Evolutionary conservation across 2,329 filamentous ascomycete species (phyloP), one percentile per base, ranked within the genome.

Genomic region (Onygena corvina): DNA sequence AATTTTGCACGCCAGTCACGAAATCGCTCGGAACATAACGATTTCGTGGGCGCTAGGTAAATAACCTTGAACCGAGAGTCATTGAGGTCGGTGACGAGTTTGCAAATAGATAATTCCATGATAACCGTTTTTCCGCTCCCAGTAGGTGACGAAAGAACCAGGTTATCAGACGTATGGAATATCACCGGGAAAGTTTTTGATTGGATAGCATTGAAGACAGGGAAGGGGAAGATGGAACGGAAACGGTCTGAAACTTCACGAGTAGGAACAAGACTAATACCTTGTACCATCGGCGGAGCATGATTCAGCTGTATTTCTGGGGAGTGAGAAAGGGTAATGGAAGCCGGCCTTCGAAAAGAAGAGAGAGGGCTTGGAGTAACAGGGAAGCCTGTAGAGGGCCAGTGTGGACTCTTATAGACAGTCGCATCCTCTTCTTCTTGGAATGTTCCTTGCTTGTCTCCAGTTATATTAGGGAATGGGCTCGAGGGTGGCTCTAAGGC

Each of bases 51-150:
- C 8, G 86, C 86, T 65, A 86, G 83, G 58, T 93, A 94, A 2
- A 93, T 76, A 36, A 90, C 79, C 62, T 93, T 93, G 72, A 82
- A 88, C 44, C 80, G 71, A 61, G 67, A 78, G 58, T 66, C 76
- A 59, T 63, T 71, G 44, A 75, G 71, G 3, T 67, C 71, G 30
- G 74, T 72, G 21, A 84, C 71, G 2, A 89, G 71, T 51, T 78
- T 80, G 64, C 85, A 90, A 30, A 94, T 84, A 2, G 86, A 86
- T 40, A 94, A 72, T 63, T 94, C 87, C 54, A 93, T 74, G 7
- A 92, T 74, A 0, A 75, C 84, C 0, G 86, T 94, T 63, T 94
- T 93, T 2, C 87, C 86, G 62, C 86, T 89, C 6, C 86, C 86
- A 0, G 86, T 94, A 0, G 87, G 86, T 5, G 86, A 83, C 1